These are phyloP conservation scores for Vaccinium darrowii DNA, from an alignment of 148 eudicot species.

Conservation along the genomic window DNA sequence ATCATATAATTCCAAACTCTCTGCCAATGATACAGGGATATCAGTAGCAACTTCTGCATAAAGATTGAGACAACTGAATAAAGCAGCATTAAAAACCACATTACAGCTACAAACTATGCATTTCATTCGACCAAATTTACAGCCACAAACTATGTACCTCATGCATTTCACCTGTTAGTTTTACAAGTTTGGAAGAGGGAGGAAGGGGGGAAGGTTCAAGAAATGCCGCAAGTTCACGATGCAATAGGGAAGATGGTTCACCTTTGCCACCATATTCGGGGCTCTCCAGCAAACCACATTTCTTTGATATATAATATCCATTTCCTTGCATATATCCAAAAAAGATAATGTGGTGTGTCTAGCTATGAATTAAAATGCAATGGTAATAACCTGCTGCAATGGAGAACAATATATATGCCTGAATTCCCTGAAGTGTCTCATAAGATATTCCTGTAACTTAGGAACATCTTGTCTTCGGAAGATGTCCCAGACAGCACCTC, in stretches of 20 bases:
- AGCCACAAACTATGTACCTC: too few species aligned
- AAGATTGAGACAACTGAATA: background rate
- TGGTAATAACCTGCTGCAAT: constrained; percentile 29
- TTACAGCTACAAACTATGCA: too few species aligned
- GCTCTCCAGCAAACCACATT: background rate
- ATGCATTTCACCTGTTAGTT: background rate
- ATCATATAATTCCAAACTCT: background rate
- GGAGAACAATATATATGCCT: constrained; percentile 40
- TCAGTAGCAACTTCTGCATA: background rate
- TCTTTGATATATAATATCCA: background rate
- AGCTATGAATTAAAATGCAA: background rate
- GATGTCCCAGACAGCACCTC: constrained; percentile 56
- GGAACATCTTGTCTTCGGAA: constrained; percentile 49
- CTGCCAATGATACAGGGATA: background rate
- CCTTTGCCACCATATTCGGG: background rate
- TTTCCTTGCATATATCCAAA: background rate
- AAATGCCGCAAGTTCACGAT: background rate
- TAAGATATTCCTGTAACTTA: constrained; percentile 39
- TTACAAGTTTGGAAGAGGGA: background rate
- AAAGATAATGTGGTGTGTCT: background rate
- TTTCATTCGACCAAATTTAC: background rate
- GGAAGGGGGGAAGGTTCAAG: background rate
- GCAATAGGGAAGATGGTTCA: background rate
- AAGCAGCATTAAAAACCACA: too few species aligned
- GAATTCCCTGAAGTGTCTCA: constrained; percentile 44